Conservation (phyloP, 2,329 filamentous ascomycete genomes). For the Alternaria sp. region DNA sequence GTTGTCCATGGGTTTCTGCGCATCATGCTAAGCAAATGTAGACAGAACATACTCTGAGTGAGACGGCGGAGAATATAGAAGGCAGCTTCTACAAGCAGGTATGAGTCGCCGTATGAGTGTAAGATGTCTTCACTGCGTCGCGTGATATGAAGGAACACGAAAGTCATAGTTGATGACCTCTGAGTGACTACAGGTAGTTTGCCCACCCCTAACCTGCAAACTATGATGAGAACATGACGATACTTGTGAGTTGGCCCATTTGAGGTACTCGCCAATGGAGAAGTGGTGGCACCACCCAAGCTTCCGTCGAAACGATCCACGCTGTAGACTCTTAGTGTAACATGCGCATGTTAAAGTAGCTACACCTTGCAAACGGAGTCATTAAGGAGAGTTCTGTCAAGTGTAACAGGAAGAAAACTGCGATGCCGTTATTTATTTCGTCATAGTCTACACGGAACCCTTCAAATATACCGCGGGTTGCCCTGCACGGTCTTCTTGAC, state of each 20-base stretch:
- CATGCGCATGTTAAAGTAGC: background rate
- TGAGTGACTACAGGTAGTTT: background rate
- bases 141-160: background rate
- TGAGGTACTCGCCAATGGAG: background rate
- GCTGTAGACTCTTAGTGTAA: background rate
- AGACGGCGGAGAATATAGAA: background rate
- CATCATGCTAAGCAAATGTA: background rate
- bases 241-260: background rate
- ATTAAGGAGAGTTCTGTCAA: background rate
- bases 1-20: background rate
- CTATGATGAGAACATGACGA: background rate
- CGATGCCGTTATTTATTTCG: background rate
- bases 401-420: background rate
- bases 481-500: constrained; percentile 35
- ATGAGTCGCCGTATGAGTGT: background rate
- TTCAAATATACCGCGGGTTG: constrained; percentile 31
- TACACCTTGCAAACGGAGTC: background rate
- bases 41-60: background rate
- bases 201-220: background rate
- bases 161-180: background rate
- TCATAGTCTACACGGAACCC: background rate
- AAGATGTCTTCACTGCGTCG: background rate
- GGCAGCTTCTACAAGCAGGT: background rate
- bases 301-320: background rate
- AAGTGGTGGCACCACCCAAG: background rate